Percentiles rank a stretch among this genome's conserved stretches.
Conservation (phyloP, 2,329 filamentous ascomycete genomes). For the Colletotrichum magnum region DNA sequence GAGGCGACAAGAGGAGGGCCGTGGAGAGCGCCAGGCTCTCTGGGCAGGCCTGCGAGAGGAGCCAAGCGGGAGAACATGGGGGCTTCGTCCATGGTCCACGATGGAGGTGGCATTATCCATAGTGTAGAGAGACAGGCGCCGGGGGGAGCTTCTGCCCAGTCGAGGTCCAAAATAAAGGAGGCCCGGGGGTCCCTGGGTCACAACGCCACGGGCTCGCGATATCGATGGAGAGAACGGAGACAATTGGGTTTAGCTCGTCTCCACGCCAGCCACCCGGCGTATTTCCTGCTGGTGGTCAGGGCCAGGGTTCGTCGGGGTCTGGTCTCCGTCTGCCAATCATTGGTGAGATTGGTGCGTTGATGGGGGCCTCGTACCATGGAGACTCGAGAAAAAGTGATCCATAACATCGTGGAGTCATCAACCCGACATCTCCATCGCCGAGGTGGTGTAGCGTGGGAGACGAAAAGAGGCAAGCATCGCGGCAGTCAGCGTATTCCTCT, state of each 20-base stretch:
- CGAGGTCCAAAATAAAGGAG: conserved; percentile 39
- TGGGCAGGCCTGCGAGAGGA: conserved; percentile 6
- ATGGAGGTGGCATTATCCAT: conserved; percentile 1
- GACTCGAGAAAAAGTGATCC: conserved; percentile 19
- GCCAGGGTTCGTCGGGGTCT: conserved; percentile 26
- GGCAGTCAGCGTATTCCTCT: background rate
- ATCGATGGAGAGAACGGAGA: conserved; percentile 26
- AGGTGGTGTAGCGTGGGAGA: background rate
- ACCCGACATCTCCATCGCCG: conserved; percentile 7
- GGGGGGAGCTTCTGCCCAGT: conserved; percentile 26
- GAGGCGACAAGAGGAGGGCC: conserved; percentile 14
- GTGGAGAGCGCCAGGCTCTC: conserved; percentile 21
- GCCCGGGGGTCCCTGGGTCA: conserved; percentile 32
- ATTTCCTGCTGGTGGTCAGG: conserved; percentile 34
- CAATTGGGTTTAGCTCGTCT: conserved; percentile 39
- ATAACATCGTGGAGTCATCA: conserved; percentile 21
- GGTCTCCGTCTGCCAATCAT: conserved; percentile 36
- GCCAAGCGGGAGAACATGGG: conserved; percentile 19
- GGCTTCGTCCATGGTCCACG: no score
- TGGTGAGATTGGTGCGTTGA: background rate
- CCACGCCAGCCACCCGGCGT: conserved; percentile 42
- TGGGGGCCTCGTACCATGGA: conserved; percentile 28
- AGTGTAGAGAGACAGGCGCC: conserved; percentile 5
- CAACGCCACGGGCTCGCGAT: conserved; percentile 37
- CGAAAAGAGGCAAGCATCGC: background rate